Evolutionary conservation across 345 rosid genomes (phyloP), one percentile per base, ranked within the genome.

Genomic region (Euphorbia peplus): DNA sequence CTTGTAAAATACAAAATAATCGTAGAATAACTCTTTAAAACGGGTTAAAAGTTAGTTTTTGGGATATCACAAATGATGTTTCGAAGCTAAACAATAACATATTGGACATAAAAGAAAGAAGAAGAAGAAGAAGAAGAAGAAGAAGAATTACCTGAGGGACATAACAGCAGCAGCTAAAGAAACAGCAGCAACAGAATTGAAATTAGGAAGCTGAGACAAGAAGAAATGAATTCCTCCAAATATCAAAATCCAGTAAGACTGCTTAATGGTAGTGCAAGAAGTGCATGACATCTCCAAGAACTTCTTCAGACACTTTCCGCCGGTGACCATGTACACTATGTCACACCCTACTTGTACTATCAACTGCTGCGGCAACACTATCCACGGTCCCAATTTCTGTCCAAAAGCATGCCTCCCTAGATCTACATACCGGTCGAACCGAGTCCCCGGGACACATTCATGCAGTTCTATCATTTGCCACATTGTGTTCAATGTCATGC

Each of bases 401-500:
- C 97, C 99, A 24, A 95, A 93, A 32, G 97, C 97, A 58, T 91
- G 77, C 39, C 86, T 78, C 7, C 97, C 99, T 0, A 95, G 86
- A 82, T 95, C 97, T 3, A 91, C n/a, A 64, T 91, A 95, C 29
- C 97, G 88, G 72, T 95, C 96, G 14, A 93, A 95, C 10, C 97
- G 87, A 66, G 81, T 89, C 54, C 99, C 96, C 0, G 91, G 97
- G 39, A 91, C 91, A 26, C 97, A 89, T 73, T 91, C 97, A 32
- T 95, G 97, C 30, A 95, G 91, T 70, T 91, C 88, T 59, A 89
- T 87, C 95, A 95, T 89, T 80, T 95, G 96, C 99, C 99, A 91
- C 95, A 91, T 88, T 9, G 93, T 91, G 85, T 89, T 88, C 70
- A 95, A 70, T 26, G 99, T 95, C 79, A 89, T 78, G 86, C 83